Base-by-base conservation (phyloP, 208 protist species). In the Trypanosoma cruzi region DNA sequence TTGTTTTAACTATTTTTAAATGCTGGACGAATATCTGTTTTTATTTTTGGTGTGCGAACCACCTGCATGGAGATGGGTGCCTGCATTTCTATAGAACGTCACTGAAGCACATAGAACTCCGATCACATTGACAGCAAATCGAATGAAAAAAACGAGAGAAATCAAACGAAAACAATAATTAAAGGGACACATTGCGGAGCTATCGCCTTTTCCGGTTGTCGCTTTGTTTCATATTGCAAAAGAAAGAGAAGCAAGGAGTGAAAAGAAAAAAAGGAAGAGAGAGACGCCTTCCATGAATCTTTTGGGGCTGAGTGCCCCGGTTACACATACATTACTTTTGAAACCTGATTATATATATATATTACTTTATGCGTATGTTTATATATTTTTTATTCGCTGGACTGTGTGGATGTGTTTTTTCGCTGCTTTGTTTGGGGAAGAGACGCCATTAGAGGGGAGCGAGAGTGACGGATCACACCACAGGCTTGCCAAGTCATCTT, bases 1-100 rank as follows among this genome's bases (percentile, higher is more conserved):
- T 1, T 59, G 48, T 42, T 75, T 75, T 56, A 31, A 14, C 54
- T 53, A 68, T 75, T 64, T 69, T n/a, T n/a, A n/a, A n/a, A n/a
- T n/a, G n/a, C n/a, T n/a, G n/a, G n/a, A 26, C 26, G 7, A n/a
- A 37, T 8, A 62, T 53, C 73, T 68, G 52, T 67, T 84, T 57
- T 63, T 79, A 62, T 55, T 62, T 46, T 6, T 37, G 1, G 29
- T 49, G 34, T 62, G 8, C 57, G 54, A 5, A 7, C 32, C 32
- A 31, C 31, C 58, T 4, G 32, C 16, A 26, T n/a, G 2, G 1
- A 18, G 48, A 18, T 52, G 48, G 48, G 6, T 28, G 48, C 40
- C 40, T 44, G 8, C 40, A 44, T 44, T 20, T 13, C 1, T 52
- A 52, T 52, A 52, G 48, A 52, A 52, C 22, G 1, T 28, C 31